phyloP scores from a whole-genome alignment of 2,329 filamentous ascomycete genomes.

The Cladophialophora chaetospira region DNA sequence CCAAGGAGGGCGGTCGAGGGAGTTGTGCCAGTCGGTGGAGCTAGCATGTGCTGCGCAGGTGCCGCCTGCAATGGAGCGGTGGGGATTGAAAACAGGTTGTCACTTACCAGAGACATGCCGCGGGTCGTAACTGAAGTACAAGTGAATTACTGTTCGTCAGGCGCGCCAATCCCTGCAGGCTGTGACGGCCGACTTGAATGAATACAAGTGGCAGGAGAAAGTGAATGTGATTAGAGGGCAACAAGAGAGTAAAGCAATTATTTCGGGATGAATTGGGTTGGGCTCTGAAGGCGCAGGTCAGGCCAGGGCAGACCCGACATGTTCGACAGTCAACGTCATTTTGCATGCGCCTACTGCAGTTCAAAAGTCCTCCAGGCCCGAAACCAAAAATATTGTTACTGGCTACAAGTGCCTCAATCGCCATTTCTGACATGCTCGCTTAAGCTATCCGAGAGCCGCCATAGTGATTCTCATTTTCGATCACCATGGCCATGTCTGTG shows the following conservation, averaged over 20 bases:
- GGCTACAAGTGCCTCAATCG: too few species aligned
- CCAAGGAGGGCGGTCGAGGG: background rate
- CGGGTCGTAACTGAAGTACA: background rate
- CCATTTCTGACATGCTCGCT: too few species aligned
- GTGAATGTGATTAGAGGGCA: slow-evolving; percentile 11
- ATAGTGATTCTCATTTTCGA: background rate
- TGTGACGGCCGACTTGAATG: slow-evolving; percentile 10
- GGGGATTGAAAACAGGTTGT: slow-evolving; percentile 17
- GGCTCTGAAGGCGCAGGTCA: background rate
- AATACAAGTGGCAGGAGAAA: slow-evolving; percentile 17
- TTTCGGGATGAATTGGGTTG: slow-evolving; percentile 2
- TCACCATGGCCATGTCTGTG: too few species aligned
- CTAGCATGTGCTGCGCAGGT: slow-evolving; percentile 26
- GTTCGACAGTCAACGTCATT: background rate
- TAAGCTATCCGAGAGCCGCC: too few species aligned
- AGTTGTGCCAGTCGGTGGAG: slow-evolving; percentile 17
- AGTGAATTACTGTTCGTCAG: slow-evolving; percentile 2
- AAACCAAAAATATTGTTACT: too few species aligned
- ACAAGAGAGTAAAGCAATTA: background rate
- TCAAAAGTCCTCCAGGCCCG: background rate
- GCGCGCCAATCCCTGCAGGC: slow-evolving; percentile 11
- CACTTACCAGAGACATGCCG: slow-evolving; percentile 28
- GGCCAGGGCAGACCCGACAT: background rate
- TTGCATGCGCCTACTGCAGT: background rate
- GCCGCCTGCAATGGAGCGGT: slow-evolving; percentile 17